Evolutionary conservation across 768 basidiomycete species (phyloP).

Genomic region (Sporobolomyces phaffii): DNA sequence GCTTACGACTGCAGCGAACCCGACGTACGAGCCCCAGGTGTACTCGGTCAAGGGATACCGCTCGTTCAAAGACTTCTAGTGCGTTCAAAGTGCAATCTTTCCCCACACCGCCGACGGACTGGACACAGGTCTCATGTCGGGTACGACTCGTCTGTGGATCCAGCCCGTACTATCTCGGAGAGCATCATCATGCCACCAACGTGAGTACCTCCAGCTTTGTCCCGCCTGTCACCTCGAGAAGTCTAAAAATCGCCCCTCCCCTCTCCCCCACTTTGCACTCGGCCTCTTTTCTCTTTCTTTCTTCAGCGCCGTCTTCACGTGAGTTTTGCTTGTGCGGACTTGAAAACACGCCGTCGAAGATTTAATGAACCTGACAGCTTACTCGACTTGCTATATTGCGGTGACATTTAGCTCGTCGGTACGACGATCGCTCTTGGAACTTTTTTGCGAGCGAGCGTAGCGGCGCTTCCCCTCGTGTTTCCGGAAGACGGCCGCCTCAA

Average conservation of each 20-base stretch:
- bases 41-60: slow-evolving; percentile 17
- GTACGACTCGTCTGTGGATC: no score
- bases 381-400: not conserved
- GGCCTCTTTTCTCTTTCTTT: not conserved
- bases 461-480: slow-evolving; percentile 11
- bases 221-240: no score
- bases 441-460: slow-evolving; percentile 15
- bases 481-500: not conserved
- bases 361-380: no score
- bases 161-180: slow-evolving; percentile 35
- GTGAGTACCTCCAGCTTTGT: not conserved
- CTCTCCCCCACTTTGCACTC: no score
- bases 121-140: no score
- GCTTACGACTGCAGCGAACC: not conserved
- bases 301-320: slow-evolving; percentile 28
- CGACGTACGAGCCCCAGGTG: slow-evolving; percentile 10
- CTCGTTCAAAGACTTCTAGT: slow-evolving; percentile 25
- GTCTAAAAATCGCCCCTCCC: no score
- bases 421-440: slow-evolving; percentile 16
- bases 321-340: not conserved
- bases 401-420: slow-evolving; percentile 27
- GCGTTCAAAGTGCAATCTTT: not conserved
- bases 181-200: slow-evolving; percentile 14
- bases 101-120: not conserved
- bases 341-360: no score